phyloP scores from a whole-genome alignment of 768 basidiomycete species.

The Amanita fuliginea region DNA sequence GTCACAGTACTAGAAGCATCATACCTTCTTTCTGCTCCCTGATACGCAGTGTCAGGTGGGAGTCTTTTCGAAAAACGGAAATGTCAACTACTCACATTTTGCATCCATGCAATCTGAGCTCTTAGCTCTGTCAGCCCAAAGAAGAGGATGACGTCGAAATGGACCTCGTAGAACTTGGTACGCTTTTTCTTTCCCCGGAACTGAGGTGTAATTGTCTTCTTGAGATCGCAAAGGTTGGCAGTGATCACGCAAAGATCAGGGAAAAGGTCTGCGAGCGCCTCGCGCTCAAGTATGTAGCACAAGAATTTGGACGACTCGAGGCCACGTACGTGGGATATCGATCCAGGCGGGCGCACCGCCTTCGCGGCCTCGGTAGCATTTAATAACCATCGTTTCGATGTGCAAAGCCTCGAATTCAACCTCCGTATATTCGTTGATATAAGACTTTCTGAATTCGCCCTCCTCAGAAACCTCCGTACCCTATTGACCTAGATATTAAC shows the following conservation, averaged over 20 bases:
- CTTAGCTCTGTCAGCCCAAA: conserved; percentile 37
- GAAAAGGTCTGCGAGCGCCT: conserved; percentile 8
- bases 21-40: conserved; percentile 14
- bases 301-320: neutral
- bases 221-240: conserved; percentile 12
- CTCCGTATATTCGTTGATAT: conserved; percentile 4
- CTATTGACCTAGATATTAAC: conserved; percentile 5
- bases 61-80: too few relatives aligned
- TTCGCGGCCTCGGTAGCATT: conserved; percentile 13
- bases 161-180: conserved; percentile 15
- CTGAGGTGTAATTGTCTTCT: conserved; percentile 1
- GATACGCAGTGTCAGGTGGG: too few relatives aligned
- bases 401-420: conserved; percentile 5
- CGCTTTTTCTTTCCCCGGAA: conserved; percentile 9
- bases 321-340: conserved; percentile 11
- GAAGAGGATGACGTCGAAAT: conserved; percentile 28
- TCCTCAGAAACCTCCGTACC: conserved; percentile 14
- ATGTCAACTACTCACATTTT: conserved; percentile 16
- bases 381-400: conserved; percentile 5
- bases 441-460: conserved; percentile 12
- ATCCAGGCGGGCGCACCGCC: conserved; percentile 11
- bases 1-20: neutral
- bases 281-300: too few relatives aligned
- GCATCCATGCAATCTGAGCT: conserved; percentile 33
- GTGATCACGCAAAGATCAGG: conserved; percentile 13